phyloP scores from a whole-genome alignment of 2,329 filamentous ascomycete genomes.

The Diplodia mutila region DNA sequence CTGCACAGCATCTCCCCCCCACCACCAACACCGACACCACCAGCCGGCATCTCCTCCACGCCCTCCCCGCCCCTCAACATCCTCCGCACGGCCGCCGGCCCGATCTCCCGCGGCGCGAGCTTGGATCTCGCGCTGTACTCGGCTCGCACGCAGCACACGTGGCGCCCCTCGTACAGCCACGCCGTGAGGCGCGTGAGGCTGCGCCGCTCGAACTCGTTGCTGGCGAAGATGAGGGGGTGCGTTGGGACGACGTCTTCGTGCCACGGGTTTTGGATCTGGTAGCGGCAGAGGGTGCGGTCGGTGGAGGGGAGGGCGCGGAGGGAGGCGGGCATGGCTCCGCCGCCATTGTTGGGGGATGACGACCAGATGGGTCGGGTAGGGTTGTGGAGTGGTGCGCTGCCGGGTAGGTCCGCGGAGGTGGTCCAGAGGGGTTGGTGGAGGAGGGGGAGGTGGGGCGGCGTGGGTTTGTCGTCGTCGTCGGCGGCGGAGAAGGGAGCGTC shows the following conservation, averaged over 20 bases:
- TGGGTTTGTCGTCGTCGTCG: too few species aligned
- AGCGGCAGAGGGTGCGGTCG: background rate
- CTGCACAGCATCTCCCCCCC: background rate
- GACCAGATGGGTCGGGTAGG: background rate
- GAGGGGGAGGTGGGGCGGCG: background rate
- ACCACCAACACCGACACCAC: too few species aligned
- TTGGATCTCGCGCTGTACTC: background rate
- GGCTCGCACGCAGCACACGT: background rate
- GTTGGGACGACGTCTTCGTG: slow-evolving; percentile 26
- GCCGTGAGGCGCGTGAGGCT: slow-evolving; percentile 23
- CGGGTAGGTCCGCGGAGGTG: background rate
- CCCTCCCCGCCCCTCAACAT: background rate
- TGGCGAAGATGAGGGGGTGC: slow-evolving; percentile 27
- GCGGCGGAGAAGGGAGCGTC: background rate
- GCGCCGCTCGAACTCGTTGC: background rate
- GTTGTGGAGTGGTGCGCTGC: background rate
- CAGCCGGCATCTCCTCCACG: background rate
- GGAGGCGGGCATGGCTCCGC: fast-evolving
- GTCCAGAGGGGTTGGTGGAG: slow-evolving; percentile 1
- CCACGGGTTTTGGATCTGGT: background rate
- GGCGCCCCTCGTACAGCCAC: background rate
- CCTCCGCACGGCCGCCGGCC: background rate
- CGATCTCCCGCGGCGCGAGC: background rate
- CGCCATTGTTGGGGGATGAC: background rate
- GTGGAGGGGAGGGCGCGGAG: background rate